Evolutionary conservation across 768 basidiomycete genomes (phyloP), one percentile per base, ranked within the genome.

Genomic region (Boletus subparvulus): DNA sequence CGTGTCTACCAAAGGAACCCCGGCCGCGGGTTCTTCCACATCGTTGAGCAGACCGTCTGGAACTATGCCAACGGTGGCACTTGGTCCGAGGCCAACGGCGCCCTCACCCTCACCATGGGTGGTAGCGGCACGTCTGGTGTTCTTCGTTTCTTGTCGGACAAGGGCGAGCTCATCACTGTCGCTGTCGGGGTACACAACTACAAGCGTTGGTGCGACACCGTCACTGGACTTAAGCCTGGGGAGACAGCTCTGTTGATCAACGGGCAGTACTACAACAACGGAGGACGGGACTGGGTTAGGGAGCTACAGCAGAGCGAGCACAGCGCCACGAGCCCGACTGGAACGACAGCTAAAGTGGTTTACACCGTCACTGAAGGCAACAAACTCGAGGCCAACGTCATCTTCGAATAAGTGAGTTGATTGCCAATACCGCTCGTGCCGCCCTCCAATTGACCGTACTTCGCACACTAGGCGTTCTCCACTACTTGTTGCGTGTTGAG

Each of bases 71-170:
- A 58, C 5, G 49, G 51, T 12, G 74, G 74, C 39, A 66, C 67
- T 17, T 76, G 75, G 74, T 54, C 53, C 33, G 47, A 64, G 21
- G 36, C 37, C 6, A 39, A 68, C 44, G 69, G 61, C 2, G 28
- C 21, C 14, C 55, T 50, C 47, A 65, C 63, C 21, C 71, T 79
- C 59, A 68, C 39, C 47, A 75, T 75, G 69, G 65, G 61, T 36
- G 71, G 68, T 8, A 78, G 76, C 56, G 77, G 75, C 41, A 77
- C 74, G 0, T 77, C 74, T 14, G 75, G 78, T 11, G 63, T 65
- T 7, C 50, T 79, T 17, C 74, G 73, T 52, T 69, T 77, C 62
- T 33, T 40, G 33, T 58, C 63, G 11, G 65, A 68, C 44, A 63
- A 48, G 9, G 70, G 64, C 54, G 74, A 77, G 50, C 54, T 45